Evolutionary conservation across 2,329 filamentous ascomycete species (phyloP).

Genomic region (Arthroderma sp.): DNA sequence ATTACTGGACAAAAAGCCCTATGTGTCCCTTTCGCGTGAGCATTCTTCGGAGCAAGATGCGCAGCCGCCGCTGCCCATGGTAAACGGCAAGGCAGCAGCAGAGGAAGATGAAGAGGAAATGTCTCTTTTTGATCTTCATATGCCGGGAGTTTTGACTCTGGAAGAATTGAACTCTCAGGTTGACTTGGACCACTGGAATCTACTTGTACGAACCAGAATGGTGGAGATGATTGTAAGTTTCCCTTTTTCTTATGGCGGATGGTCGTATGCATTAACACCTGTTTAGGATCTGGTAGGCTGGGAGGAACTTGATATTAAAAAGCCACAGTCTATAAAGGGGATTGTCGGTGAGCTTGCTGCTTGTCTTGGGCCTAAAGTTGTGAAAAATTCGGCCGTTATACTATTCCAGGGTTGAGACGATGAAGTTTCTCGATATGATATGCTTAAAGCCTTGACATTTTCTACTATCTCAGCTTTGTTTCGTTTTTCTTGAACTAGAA

Average conservation of each 20-base stretch:
- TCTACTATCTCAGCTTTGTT: too few relatives aligned
- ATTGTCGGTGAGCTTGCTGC: constrained; percentile 36
- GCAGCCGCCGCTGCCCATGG: constrained; percentile 8
- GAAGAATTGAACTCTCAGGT: constrained; percentile 28
- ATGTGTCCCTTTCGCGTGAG: constrained; percentile 34
- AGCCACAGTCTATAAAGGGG: constrained; percentile 34
- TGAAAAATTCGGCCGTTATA: constrained; percentile 28
- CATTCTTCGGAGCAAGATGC: not conserved
- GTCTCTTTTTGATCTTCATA: constrained; percentile 33
- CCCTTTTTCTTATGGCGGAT: not conserved
- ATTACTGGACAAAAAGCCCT: constrained; percentile 30
- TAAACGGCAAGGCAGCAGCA: constrained; percentile 10
- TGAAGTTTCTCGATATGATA: too few relatives aligned
- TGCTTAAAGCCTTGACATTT: too few relatives aligned
- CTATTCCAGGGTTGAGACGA: constrained; percentile 15
- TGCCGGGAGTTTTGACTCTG: constrained; percentile 34
- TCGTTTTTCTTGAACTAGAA: too few relatives aligned
- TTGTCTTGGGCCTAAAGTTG: constrained; percentile 30
- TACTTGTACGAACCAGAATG: constrained; percentile 29
- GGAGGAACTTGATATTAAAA: constrained; percentile 30
- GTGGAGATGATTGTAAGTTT: constrained; percentile 30
- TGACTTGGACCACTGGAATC: constrained; percentile 31
- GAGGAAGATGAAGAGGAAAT: constrained; percentile 25
- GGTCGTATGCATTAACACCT: not conserved
- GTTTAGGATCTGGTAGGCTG: constrained; percentile 34